Evolutionary conservation across 129 eudicot species (phyloP).

Genomic region (Sambucus nigra): DNA sequence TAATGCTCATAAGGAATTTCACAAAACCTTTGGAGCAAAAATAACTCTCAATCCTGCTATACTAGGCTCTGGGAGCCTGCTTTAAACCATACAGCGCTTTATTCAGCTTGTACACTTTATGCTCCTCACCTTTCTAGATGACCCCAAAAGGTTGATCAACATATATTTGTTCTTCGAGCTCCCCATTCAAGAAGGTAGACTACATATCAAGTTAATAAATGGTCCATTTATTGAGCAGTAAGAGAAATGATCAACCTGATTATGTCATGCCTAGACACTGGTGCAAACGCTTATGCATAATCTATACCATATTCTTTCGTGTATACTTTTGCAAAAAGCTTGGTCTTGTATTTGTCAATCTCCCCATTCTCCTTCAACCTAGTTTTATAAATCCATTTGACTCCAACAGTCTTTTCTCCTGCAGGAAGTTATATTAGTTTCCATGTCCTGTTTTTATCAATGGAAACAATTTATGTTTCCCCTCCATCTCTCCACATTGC

Average conservation of each 20-base stretch:
- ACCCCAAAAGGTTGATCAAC: neutral
- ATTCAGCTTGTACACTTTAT: neutral
- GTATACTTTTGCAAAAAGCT: too few relatives aligned
- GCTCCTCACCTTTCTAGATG: neutral
- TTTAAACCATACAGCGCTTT: neutral
- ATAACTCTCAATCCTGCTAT: neutral
- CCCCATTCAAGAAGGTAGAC: neutral
- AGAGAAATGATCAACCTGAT: neutral
- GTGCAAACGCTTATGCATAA: neutral
- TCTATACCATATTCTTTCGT: too few relatives aligned
- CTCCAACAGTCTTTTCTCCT: neutral
- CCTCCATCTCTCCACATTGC: neutral
- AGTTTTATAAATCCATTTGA: neutral
- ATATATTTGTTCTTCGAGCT: neutral
- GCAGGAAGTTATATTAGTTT: neutral
- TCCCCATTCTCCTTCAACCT: neutral
- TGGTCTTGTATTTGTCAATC: too few relatives aligned
- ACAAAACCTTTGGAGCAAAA: neutral
- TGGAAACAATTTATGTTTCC: neutral
- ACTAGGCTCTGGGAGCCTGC: neutral
- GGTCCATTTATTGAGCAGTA: neutral
- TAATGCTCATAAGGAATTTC: neutral
- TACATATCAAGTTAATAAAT: neutral
- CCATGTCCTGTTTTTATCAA: neutral
- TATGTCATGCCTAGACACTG: neutral